Percentiles rank a stretch among this genome's conserved stretches.
These are phyloP conservation scores for Cladophialophora exuberans DNA, from an alignment of 2,329 filamentous ascomycete species.

Conservation along the genomic window DNA sequence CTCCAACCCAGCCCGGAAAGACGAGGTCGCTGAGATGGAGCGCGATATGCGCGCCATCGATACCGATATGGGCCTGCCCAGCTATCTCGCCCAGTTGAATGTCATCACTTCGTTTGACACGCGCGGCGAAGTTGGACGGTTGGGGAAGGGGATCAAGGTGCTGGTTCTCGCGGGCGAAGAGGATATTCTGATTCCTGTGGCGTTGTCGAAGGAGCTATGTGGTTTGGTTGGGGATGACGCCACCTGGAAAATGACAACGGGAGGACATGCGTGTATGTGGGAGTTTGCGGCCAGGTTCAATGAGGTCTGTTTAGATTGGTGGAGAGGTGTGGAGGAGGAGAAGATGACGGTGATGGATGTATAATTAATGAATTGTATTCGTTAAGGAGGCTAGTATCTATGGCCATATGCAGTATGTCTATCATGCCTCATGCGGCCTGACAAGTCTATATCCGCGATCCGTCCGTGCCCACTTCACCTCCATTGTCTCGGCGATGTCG, in stretches of 20 bases:
- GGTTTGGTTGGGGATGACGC: constrained; percentile 8
- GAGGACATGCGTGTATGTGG: constrained; percentile 21
- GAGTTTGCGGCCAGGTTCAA: constrained; percentile 24
- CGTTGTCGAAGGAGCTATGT: constrained; percentile 16
- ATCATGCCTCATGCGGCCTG: background rate
- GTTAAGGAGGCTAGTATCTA: too few relatives aligned
- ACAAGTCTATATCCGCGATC: constrained; percentile 9
- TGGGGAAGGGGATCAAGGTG: constrained; percentile 3
- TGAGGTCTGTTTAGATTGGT: constrained; percentile 5
- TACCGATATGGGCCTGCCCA: constrained; percentile 11
- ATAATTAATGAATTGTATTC: too few relatives aligned
- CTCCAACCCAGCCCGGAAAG: background rate
- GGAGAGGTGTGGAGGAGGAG: constrained; percentile 1
- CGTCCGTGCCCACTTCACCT: constrained; percentile 12
- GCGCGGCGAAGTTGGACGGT: background rate
- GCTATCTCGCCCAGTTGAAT: constrained; percentile 24
- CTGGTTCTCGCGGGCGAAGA: constrained; percentile 17
- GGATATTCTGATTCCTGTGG: constrained; percentile 20
- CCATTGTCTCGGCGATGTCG: constrained; percentile 8
- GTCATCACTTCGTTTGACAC: constrained; percentile 21
- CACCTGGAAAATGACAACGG: constrained; percentile 9
- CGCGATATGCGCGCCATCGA: constrained; percentile 11
- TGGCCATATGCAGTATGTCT: too few relatives aligned
- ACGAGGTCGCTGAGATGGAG: constrained; percentile 4
- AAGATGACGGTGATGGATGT: background rate